Base-by-base conservation (phyloP, 2,329 filamentous ascomycete species). In the Trichoderma simmonsii region DNA sequence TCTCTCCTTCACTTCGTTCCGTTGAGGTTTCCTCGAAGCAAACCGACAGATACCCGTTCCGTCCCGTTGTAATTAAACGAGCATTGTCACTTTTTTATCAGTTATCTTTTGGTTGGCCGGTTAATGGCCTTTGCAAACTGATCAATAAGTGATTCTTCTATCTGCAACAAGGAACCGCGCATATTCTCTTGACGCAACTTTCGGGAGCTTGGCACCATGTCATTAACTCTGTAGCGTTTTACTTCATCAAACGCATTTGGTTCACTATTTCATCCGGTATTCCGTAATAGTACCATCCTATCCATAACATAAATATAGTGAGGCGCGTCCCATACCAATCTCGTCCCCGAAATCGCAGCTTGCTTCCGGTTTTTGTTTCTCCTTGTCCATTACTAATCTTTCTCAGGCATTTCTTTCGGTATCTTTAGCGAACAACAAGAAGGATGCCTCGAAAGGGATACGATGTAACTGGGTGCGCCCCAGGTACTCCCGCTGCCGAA, bases 361-460 rank as follows among this genome's bases (percentile, higher is more conserved):
- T 28, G 57, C 18, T 61, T 7, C 21, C 51, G 14, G 64, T 15
- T 39, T 26, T 34, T 26, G 39, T 36, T 21, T 12, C 39, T 34
- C 9, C 59, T 34, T 8, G 14, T 2, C 54, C 28, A 51, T 28
- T n/a, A 32, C 51, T 51, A 18, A 68, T 51, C 8, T 51, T 26
- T 18, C 48, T 15, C 11, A 71, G 39, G 39, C 4, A 61, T 60
- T 28, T 36, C 21, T 59, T 60, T 34, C 57, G 7, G 30, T 21
- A 60, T 61, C 30, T 12, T 70, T 30, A 54, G 28, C 32, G 9
- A 51, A 36, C 57, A 26, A n/a, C 39, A 34, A 15, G 14, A 30
- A 43, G 36, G 15, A 72, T 72, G 70, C 70, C 70, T 34, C 56
- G 70, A 62, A 56, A 39, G 14, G 70, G 70, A 32, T 72, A 72